Evolutionary conservation across 1,284 basidiomycete genomes (phyloP).

Genomic region (Filobasidium uniguttulatum): DNA sequence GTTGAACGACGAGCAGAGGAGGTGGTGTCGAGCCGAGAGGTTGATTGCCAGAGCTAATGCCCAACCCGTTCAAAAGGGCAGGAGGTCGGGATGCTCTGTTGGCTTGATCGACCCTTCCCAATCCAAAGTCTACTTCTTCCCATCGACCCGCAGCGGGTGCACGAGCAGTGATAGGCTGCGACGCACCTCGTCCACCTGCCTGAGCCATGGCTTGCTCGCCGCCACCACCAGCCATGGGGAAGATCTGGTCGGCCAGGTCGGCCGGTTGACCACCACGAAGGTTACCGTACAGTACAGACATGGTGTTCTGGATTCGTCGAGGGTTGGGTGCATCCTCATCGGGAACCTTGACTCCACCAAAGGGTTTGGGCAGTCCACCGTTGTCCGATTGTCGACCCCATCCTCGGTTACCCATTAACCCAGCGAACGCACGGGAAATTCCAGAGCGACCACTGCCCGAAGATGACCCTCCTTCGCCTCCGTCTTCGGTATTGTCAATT

Average conservation of each 20-base stretch:
- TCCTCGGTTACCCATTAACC: conserved; percentile 3
- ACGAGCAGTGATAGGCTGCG: too few species aligned
- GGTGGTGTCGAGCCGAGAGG: conserved; percentile 1
- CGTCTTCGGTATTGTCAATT: conserved; percentile 9
- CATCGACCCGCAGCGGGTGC: conserved; percentile 27
- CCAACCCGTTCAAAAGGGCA: conserved; percentile 1
- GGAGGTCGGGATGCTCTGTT: not conserved
- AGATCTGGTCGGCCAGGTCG: not conserved
- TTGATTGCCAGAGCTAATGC: conserved; percentile 7
- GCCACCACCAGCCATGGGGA: not conserved
- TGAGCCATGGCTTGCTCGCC: not conserved
- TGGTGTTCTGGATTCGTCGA: too few species aligned
- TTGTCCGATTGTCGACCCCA: not conserved
- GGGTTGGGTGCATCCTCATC: conserved; percentile 5
- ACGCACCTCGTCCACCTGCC: not conserved
- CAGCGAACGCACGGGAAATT: not conserved
- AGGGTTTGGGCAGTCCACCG: conserved; percentile 4
- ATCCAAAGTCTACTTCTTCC: conserved; percentile 38
- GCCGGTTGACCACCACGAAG: not conserved
- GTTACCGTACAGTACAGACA: too few species aligned
- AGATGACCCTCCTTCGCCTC: conserved; percentile 5
- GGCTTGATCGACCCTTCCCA: conserved; percentile 32
- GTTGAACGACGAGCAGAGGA: conserved; percentile 22
- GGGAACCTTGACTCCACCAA: conserved; percentile 8
- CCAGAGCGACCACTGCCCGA: too few species aligned